A percentile compares a stretch with the other conserved stretches of the same genome.
Conservation (phyloP, 2,329 filamentous ascomycete genomes). For the Fusarium newnesense region DNA sequence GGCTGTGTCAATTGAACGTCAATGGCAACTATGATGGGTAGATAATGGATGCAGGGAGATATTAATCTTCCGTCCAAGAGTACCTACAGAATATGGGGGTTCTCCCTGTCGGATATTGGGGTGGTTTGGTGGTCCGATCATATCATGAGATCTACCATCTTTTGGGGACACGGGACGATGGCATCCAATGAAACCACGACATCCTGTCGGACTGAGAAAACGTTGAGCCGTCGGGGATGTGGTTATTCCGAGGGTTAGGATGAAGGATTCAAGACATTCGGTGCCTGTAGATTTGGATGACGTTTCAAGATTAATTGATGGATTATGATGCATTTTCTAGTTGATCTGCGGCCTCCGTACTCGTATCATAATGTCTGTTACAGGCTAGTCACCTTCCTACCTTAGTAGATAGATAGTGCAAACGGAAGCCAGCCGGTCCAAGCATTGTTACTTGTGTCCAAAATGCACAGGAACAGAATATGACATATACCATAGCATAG, state of each 20-base stretch:
- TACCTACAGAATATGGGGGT: neutral
- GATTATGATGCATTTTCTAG: neutral
- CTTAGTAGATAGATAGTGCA: neutral
- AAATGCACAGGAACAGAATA: neutral
- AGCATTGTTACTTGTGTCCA: neutral
- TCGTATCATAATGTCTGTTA: constrained; percentile 6
- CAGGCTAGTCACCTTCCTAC: constrained; percentile 1
- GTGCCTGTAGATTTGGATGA: constrained; percentile 1
- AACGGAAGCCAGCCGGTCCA: neutral
- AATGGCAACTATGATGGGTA: neutral
- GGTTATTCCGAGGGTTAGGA: constrained; percentile 25
- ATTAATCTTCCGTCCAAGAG: neutral
- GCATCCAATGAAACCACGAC: constrained; percentile 17
- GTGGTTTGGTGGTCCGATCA: constrained; percentile 28
- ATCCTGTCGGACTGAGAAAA: constrained; percentile 19
- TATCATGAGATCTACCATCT: constrained; percentile 31
- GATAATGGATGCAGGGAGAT: constrained; percentile 1
- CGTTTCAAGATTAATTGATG: neutral
- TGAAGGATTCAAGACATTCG: neutral
- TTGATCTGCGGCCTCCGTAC: neutral
- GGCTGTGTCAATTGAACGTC: constrained; percentile 13
- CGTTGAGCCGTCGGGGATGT: constrained; percentile 22
- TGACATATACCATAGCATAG: neutral
- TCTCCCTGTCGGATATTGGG: constrained; percentile 18
- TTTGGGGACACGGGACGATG: constrained; percentile 4